Evolutionary conservation across 495 filamentous ascomycete species (phyloP), one percentile per base, ranked within the genome.

Genomic region (Pyronema omphalodes): DNA sequence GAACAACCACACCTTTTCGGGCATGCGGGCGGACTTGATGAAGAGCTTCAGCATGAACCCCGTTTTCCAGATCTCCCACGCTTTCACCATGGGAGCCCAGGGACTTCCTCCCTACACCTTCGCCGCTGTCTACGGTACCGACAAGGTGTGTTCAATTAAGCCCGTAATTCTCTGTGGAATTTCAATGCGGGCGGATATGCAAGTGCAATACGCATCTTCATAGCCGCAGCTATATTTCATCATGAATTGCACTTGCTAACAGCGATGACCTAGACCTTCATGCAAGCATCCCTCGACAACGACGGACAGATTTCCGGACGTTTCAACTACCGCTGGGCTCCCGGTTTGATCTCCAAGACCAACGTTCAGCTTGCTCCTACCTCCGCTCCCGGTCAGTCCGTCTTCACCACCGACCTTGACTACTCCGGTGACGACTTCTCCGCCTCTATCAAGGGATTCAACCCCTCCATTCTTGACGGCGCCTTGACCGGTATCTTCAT

Each of bases 21-120:
- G 93, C 54, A 76, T 99, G 66, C 83, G 87, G 58, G 93, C 91
- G 64, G 93, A 99, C 68, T 70, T 96, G 63, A 94, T 83, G 58
- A 99, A 95, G 76, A 81, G 84, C 60, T 88, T 95, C 71, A 85
- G 86, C 73, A 76, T 94, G 64, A 76, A 79, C 58, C 93, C 91
- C 45, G 72, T 96, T 62, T 99, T 99, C 76, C 89, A 95, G 69
- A 82, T 94, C 55, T 94, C 88, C 49, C 93, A 99, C 74, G 82
- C 88, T 51, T 91, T 99, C 67, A 78, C 88, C 34, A 86, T 94
- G 80, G 89, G 93, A 54, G 76, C 76, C 12, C 83, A 91, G 64
- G 78, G 81, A 49, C 70, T 89, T 67, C 85, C 86, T 63, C 93
- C 93, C 37, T 99, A 99, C 69, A 83, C 83, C 41, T 95, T 95